These are phyloP conservation scores for Hydnum rufescens DNA, from an alignment of 768 basidiomycete species.

Conservation along the genomic window DNA sequence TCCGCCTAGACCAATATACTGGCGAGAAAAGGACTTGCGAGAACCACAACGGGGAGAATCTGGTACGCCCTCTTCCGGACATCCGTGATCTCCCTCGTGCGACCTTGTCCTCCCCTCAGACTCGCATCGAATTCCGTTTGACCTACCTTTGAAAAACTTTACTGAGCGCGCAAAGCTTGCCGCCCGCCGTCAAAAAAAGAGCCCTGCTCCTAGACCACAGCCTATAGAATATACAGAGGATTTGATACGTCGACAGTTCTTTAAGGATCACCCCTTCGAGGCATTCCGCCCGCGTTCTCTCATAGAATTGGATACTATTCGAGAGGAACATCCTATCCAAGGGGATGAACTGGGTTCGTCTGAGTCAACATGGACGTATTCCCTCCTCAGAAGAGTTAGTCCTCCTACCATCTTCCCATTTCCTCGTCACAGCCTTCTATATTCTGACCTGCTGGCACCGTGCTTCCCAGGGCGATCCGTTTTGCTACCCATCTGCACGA, in stretches of 20 bases:
- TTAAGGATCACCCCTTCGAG: slow-evolving; percentile 91
- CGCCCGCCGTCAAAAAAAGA: slow-evolving; percentile 12
- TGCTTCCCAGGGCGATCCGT: slow-evolving; percentile 40
- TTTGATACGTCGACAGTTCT: slow-evolving; percentile 73
- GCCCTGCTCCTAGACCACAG: slow-evolving; percentile 23
- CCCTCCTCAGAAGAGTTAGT: slow-evolving; percentile 84
- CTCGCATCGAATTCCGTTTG: slow-evolving; percentile 28
- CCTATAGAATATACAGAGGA: slow-evolving; percentile 70
- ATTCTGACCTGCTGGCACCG: slow-evolving; percentile 2
- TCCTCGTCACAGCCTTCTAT: too few species aligned
- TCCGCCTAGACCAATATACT: slow-evolving; percentile 17
- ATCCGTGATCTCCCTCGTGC: too few species aligned
- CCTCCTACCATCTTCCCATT: background rate
- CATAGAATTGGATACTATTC: slow-evolving; percentile 44
- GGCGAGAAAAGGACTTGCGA: background rate
- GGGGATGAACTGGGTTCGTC: slow-evolving; percentile 54
- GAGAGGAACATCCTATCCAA: slow-evolving; percentile 32
- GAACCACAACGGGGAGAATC: too few species aligned
- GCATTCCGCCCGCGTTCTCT: slow-evolving; percentile 63
- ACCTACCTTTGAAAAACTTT: slow-evolving; percentile 18
- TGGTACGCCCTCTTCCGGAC: too few species aligned
- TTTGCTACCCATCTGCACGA: slow-evolving; percentile 66
- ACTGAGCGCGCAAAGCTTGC: slow-evolving; percentile 14
- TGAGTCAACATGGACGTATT: slow-evolving; percentile 64
- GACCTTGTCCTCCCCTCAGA: background rate